phyloP scores from a whole-genome alignment of 768 basidiomycete genomes.

The Tylopilus plumbeoviolaceoides region DNA sequence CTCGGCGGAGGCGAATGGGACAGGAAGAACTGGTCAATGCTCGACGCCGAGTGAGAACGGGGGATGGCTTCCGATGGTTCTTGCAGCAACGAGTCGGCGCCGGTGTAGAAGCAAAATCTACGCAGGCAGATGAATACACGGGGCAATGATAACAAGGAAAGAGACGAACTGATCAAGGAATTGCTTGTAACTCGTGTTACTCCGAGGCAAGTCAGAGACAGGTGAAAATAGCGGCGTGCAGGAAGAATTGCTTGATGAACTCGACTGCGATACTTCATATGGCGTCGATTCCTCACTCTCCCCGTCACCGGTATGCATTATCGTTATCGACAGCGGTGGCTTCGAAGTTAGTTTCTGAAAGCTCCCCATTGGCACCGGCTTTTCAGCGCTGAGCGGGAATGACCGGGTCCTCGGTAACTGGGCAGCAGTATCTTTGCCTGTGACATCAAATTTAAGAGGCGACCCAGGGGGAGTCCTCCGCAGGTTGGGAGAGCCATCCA shows the following conservation, averaged over 20 bases:
- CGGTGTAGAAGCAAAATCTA: slow-evolving; percentile 84
- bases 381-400: slow-evolving; percentile 27
- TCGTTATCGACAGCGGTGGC: slow-evolving; percentile 13
- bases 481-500: slow-evolving; percentile 30
- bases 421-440: slow-evolving; percentile 20
- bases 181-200: slow-evolving; percentile 49
- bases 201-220: slow-evolving; percentile 23
- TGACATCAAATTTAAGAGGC: slow-evolving; percentile 29
- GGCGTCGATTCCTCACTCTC: slow-evolving; percentile 44
- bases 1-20: slow-evolving; percentile 30
- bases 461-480: slow-evolving; percentile 50
- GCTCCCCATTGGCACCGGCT: slow-evolving; percentile 6
- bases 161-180: slow-evolving; percentile 60
- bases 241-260: slow-evolving; percentile 44
- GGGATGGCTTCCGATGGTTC: slow-evolving; percentile 27
- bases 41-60: slow-evolving; percentile 49
- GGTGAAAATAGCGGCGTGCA: slow-evolving; percentile 42
- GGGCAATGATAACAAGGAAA: background rate
- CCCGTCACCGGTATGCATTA: slow-evolving; percentile 9
- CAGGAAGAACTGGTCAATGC: slow-evolving; percentile 49
- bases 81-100: slow-evolving; percentile 39
- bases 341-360: slow-evolving; percentile 5
- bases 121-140: slow-evolving; percentile 4
- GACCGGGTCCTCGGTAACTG: slow-evolving; percentile 34
- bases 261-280: slow-evolving; percentile 40